Evolutionary conservation across 208 protist genomes (phyloP), one percentile per base, ranked within the genome.

Genomic region (Leishmania braziliensis): DNA sequence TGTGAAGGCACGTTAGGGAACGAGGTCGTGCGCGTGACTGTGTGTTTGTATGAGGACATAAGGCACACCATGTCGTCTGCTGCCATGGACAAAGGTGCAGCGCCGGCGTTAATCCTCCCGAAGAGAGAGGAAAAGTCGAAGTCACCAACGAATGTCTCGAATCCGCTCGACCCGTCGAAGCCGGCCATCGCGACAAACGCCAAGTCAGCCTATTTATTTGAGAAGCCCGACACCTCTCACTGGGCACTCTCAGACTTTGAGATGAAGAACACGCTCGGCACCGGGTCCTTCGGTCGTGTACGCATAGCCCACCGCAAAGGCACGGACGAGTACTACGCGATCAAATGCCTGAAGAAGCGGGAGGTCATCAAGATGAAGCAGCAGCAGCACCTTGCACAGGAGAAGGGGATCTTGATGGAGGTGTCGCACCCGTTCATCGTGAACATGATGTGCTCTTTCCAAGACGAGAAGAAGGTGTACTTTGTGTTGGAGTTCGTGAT

Each of bases 381-480:
- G 86, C 89, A 94, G 77, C 89, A 95, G 78, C 93, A 97, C 79
- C 91, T 99, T 60, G 82, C 87, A 39, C 92, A 92, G 76, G 98
- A 99, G 87, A 98, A 97, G 89, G 86, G 86, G 70, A 95, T 98
- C 46, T 82, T 99, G 48, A 92, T 93, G 86, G 88, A 93, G 51
- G 86, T 99, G 75, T 92, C 92, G 46, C 97, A 99, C 89, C 97
- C 97, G 29, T 97, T 97, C 83, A 96, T 99, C 81, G 97, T 99
- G 54, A 92, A 92, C 84, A 91, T 99, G 84, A 89, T 98, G 85
- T 98, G 93, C 84, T 94, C 97, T 20, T 99, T 99, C 84, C 97
- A 99, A 91, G 98, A 96, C 69, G 91, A 96, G 18, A 87, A 91
- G 73, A 91, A 93, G 77, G 86, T 99, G 74, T 98, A 98, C 89